Conservation (phyloP, 2,329 filamentous ascomycete genomes). For the Ophiocordyceps camponoti-floridani region DNA sequence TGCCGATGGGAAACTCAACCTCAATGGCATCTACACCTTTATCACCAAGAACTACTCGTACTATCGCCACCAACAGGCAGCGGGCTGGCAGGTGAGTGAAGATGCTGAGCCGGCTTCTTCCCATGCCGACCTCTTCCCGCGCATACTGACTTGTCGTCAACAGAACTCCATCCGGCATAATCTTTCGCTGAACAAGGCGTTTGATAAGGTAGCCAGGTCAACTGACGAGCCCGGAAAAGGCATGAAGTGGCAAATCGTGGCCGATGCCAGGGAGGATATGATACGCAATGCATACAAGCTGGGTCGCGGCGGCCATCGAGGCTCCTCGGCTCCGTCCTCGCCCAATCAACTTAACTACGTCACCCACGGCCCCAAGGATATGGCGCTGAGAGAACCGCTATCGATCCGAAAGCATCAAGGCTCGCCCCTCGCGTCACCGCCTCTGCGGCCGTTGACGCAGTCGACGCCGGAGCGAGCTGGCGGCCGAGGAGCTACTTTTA, state of each 20-base stretch:
- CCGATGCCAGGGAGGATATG: conserved; percentile 75
- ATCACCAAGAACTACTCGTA: conserved; percentile 87
- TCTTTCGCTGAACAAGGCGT: conserved; percentile 82
- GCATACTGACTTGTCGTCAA: not conserved
- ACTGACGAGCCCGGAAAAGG: conserved; percentile 95
- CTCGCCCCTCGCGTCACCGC: conserved; percentile 12
- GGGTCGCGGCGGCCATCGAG: conserved; percentile 44
- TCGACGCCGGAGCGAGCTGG: conserved; percentile 36
- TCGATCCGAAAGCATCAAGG: conserved; percentile 40
- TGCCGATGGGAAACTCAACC: conserved; percentile 70
- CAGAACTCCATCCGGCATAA: conserved; percentile 96
- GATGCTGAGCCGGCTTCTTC: not conserved
- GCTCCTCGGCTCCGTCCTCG: conserved; percentile 55
- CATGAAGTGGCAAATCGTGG: conserved; percentile 95
- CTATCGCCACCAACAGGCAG: conserved; percentile 59
- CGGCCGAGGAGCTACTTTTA: conserved; percentile 18
- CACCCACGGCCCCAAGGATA: conserved; percentile 37
- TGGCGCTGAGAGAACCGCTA: conserved; percentile 29
- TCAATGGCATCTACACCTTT: conserved; percentile 85
- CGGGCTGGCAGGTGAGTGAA: conserved; percentile 70
- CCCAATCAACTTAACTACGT: conserved; percentile 42
- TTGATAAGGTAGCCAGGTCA: conserved; percentile 79
- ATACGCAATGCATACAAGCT: conserved; percentile 50
- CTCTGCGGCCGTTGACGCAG: conserved; percentile 31
- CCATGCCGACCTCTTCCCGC: not conserved